Percentiles rank a stretch among this genome's conserved stretches.
Evolutionary conservation across 768 basidiomycete genomes (phyloP).

Genomic region (Macrolepiota dolichaula): DNA sequence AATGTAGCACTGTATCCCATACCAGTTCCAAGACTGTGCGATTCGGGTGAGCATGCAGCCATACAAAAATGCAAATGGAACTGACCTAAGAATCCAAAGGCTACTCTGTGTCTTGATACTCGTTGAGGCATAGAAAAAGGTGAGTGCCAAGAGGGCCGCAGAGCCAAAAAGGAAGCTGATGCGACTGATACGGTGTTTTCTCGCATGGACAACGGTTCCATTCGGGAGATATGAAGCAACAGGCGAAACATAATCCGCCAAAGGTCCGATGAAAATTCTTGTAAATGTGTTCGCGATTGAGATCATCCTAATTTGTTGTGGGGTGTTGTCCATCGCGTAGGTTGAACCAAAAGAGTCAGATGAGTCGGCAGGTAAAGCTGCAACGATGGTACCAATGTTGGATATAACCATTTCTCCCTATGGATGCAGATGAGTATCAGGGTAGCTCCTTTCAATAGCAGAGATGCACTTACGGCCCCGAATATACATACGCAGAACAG

Average conservation of each 20-base stretch:
- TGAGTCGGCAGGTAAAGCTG: constrained; percentile 50
- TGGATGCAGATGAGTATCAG: neutral
- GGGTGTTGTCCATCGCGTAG: constrained; percentile 32
- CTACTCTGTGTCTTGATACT: constrained; percentile 44
- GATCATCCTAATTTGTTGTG: constrained; percentile 66
- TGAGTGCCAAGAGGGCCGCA: constrained; percentile 42
- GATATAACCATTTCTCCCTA: constrained; percentile 82
- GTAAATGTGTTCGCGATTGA: constrained; percentile 71
- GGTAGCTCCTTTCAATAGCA: neutral
- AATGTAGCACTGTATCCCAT: constrained; percentile 68
- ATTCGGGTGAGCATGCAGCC: neutral
- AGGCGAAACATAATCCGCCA: constrained; percentile 75
- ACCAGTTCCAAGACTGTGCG: constrained; percentile 58
- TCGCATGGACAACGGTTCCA: constrained; percentile 31
- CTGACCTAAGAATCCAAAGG: constrained; percentile 73
- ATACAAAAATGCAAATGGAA: neutral
- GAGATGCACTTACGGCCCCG: constrained; percentile 56
- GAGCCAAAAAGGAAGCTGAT: constrained; percentile 55
- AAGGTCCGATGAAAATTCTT: constrained; percentile 61
- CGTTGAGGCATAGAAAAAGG: constrained; percentile 55
- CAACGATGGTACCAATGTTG: constrained; percentile 74
- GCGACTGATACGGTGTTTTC: constrained; percentile 59
- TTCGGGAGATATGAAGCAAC: constrained; percentile 40
- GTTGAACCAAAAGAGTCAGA: neutral
- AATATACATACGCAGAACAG: constrained; percentile 49